Conservation (phyloP, 148 eudicot species). For the Drosera capensis region DNA sequence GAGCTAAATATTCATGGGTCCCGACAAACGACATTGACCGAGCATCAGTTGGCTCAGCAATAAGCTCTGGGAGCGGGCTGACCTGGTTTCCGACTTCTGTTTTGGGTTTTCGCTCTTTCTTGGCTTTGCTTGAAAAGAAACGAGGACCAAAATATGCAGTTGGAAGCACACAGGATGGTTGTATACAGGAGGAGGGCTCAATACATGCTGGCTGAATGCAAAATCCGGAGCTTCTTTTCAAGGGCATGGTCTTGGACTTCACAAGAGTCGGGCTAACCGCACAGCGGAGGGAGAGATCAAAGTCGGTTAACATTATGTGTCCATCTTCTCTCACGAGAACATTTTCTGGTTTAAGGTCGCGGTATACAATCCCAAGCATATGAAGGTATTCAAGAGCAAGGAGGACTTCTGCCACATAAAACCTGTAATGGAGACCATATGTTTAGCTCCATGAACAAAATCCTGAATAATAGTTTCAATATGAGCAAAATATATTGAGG, state of each 20-base stretch:
- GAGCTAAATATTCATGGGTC: slow-evolving; percentile 88
- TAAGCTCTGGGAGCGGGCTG: slow-evolving; percentile 74
- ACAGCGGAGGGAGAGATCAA: slow-evolving; percentile 88
- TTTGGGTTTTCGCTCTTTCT: slow-evolving; percentile 49
- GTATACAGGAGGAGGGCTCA: slow-evolving; percentile 76
- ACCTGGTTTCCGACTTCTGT: slow-evolving; percentile 63
- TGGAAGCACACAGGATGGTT: slow-evolving; percentile 61
- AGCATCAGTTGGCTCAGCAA: slow-evolving; percentile 82
- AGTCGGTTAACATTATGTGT: slow-evolving; percentile 90
- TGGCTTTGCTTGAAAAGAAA: slow-evolving; percentile 59
- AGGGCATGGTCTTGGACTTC: slow-evolving; percentile 32
- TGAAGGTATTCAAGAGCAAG: slow-evolving; percentile 92
- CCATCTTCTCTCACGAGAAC: slow-evolving; percentile 93
- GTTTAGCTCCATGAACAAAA: not conserved
- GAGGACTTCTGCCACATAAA: slow-evolving; percentile 85
- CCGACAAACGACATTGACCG: slow-evolving; percentile 97
- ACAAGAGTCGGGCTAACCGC: slow-evolving; percentile 76
- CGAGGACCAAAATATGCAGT: slow-evolving; percentile 64
- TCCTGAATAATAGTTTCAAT: not conserved
- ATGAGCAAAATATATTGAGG: not conserved
- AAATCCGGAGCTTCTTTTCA: slow-evolving; percentile 35
- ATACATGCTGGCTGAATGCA: slow-evolving; percentile 73
- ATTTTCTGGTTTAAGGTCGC: slow-evolving; percentile 92
- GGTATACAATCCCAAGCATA: slow-evolving; percentile 93
- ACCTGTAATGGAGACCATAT: slow-evolving; percentile 27